These are phyloP conservation scores for Avena atlantica DNA, from an alignment of 176 grass and related monocot species.

Conservation along the genomic window DNA sequence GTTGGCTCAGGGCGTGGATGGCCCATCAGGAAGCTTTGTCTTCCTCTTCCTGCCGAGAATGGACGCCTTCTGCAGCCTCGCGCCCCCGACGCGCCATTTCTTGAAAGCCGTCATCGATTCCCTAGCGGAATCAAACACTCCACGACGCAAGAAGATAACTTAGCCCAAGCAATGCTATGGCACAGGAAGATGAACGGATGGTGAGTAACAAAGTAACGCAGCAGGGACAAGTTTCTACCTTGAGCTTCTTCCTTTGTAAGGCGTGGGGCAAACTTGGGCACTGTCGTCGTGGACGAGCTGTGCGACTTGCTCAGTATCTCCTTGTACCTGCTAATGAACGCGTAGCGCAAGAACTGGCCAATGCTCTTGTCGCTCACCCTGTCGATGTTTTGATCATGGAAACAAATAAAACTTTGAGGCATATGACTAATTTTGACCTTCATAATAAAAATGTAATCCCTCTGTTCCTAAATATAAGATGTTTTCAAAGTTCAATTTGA, in stretches of 20 bases:
- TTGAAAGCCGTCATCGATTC: slow-evolving; percentile 80
- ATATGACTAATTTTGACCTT: neutral
- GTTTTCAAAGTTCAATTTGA: no score
- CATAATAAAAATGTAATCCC: neutral
- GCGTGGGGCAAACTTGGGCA: slow-evolving; percentile 72
- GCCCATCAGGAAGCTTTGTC: slow-evolving; percentile 49
- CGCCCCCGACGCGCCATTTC: slow-evolving; percentile 75
- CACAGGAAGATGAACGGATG: neutral
- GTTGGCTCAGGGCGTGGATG: slow-evolving; percentile 44
- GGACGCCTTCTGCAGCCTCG: slow-evolving; percentile 74
- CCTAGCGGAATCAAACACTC: slow-evolving; percentile 81
- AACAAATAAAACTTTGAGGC: neutral
- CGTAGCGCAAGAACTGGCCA: slow-evolving; percentile 69
- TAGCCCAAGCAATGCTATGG: slow-evolving; percentile 1
- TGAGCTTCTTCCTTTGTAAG: slow-evolving; percentile 88
- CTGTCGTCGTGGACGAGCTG: slow-evolving; percentile 53
- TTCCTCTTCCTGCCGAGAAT: slow-evolving; percentile 91
- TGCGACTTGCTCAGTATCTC: slow-evolving; percentile 96
- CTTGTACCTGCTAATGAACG: slow-evolving; percentile 86
- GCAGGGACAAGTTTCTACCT: slow-evolving; percentile 28
- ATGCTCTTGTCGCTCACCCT: slow-evolving; percentile 90
- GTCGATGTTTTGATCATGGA: neutral
- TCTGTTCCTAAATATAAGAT: no score
- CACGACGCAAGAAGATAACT: neutral
- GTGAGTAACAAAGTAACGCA: neutral